Conservation (phyloP, 345 rosid species). For the Firmiana major region DNA sequence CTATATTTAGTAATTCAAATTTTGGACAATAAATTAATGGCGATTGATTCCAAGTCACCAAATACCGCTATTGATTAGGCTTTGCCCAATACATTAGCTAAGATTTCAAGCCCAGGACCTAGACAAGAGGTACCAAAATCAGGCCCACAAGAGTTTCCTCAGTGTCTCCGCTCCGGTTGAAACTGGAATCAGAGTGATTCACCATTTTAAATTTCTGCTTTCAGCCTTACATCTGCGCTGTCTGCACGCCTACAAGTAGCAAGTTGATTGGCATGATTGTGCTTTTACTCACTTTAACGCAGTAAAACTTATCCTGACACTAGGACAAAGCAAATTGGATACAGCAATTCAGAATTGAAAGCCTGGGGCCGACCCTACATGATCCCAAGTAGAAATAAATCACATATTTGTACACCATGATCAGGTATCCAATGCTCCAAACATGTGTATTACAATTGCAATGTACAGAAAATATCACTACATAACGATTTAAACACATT, state of each 20-base stretch:
- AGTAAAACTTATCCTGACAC: not conserved
- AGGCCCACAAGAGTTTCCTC: not conserved
- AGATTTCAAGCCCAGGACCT: not conserved
- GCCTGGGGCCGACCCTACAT: not conserved
- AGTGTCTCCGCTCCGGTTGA: not conserved
- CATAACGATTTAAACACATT: not conserved
- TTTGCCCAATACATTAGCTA: not conserved
- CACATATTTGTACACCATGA: not conserved
- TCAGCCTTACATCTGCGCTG: not conserved
- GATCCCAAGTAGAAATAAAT: not conserved
- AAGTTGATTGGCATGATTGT: not conserved
- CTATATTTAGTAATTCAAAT: too few relatives aligned
- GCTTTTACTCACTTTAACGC: not conserved
- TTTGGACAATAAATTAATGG: too few relatives aligned
- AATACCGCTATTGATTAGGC: not conserved
- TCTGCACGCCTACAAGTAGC: not conserved
- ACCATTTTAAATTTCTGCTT: not conserved
- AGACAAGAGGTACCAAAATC: not conserved
- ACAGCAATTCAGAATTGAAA: not conserved
- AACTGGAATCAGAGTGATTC: not conserved
- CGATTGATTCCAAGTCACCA: too few relatives aligned
- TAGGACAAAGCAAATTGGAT: not conserved
- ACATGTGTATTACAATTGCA: not conserved
- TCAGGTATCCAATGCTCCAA: not conserved
- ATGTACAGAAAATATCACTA: not conserved